phyloP scores from a whole-genome alignment of 2,329 filamentous ascomycete genomes.

The Drechslerella stenobrocha region DNA sequence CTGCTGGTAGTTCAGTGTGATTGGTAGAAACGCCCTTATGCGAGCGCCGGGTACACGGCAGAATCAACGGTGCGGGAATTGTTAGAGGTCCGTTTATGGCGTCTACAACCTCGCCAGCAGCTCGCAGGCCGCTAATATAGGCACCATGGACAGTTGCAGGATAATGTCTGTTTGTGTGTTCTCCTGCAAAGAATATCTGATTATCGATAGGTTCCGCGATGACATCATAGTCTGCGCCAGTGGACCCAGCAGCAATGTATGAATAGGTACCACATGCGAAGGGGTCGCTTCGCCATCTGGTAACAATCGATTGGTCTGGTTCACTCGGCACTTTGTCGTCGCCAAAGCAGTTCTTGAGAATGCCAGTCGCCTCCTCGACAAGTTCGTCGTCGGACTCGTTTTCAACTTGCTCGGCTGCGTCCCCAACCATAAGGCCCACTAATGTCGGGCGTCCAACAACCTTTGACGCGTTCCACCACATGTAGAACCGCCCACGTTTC shows the following conservation, averaged over 20 bases:
- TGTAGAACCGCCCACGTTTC: constrained; percentile 70
- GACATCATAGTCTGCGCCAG: constrained; percentile 83
- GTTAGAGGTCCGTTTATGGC: constrained; percentile 78
- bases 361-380: constrained; percentile 75
- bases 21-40: neutral
- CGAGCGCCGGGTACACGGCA: constrained; percentile 59
- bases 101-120: constrained; percentile 81
- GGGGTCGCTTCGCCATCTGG: constrained; percentile 84
- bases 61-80: constrained; percentile 74
- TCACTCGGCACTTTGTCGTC: constrained; percentile 66
- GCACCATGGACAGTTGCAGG: constrained; percentile 96
- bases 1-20: no score
- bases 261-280: constrained; percentile 97
- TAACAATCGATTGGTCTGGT: constrained; percentile 84
- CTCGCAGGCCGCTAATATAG: constrained; percentile 88
- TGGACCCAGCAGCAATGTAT: constrained; percentile 80
- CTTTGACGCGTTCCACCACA: constrained; percentile 95
- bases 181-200: constrained; percentile 82
- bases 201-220: constrained; percentile 86
- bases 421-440: constrained; percentile 91
- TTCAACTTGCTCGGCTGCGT: constrained; percentile 88
- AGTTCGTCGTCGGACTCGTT: constrained; percentile 73
- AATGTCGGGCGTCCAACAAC: constrained; percentile 74
- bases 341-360: constrained; percentile 76
- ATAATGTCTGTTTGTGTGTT: constrained; percentile 93